Conservation (phyloP, 2,329 filamentous ascomycete species). For the Fusarium coicis region DNA sequence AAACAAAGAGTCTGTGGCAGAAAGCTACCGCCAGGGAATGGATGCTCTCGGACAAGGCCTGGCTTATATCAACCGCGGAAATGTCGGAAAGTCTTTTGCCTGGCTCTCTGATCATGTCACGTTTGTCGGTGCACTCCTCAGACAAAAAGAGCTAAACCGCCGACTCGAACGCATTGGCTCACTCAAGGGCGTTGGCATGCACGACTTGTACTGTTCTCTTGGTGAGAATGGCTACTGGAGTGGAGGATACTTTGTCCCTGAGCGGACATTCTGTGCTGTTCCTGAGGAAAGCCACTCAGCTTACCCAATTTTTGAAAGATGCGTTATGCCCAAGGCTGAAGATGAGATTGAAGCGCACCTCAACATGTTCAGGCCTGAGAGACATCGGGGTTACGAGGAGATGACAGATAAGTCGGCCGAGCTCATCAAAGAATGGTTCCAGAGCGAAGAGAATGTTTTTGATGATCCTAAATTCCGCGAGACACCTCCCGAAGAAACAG, state of each 20-base stretch:
- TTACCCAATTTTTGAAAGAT: constrained; percentile 58
- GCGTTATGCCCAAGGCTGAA: constrained; percentile 70
- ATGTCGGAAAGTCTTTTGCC: constrained; percentile 74
- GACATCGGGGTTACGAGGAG: constrained; percentile 71
- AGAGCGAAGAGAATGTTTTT: constrained; percentile 55
- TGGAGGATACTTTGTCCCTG: constrained; percentile 68
- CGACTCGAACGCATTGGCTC: constrained; percentile 72
- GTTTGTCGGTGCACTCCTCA: constrained; percentile 83
- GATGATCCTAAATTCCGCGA: constrained; percentile 60
- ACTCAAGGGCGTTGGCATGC: constrained; percentile 73
- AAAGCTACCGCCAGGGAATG: constrained; percentile 61
- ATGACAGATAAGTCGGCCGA: constrained; percentile 70
- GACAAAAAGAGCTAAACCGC: constrained; percentile 75
- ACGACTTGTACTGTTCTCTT: constrained; percentile 80
- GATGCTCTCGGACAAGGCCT: constrained; percentile 64
- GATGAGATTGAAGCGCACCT: constrained; percentile 82
- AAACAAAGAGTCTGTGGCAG: constrained; percentile 59
- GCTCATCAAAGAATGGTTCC: constrained; percentile 67
- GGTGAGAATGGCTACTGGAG: constrained; percentile 75
- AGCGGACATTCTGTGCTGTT: constrained; percentile 84
- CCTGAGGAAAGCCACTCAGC: constrained; percentile 62
- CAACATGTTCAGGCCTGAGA: constrained; percentile 70
- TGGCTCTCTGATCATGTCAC: constrained; percentile 87
- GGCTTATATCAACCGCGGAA: constrained; percentile 67
- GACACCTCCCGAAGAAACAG: constrained; percentile 50